A percentile compares a stretch with the other conserved stretches of the same genome.
phyloP scores from a whole-genome alignment of 1,284 basidiomycete species.

The Ceratobasidium theobromae region DNA sequence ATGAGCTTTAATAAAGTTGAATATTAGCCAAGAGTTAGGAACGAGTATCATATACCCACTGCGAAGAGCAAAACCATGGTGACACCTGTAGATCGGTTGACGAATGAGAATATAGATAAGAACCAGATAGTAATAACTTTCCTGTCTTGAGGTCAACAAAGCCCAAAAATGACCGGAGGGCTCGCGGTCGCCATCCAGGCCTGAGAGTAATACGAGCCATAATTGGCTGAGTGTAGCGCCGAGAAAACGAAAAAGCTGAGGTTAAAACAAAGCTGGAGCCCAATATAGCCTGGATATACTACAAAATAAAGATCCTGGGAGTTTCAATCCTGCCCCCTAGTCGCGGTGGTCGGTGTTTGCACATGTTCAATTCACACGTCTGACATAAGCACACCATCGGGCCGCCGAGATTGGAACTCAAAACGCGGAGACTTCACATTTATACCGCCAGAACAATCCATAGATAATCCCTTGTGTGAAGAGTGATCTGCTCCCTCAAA shows the following conservation, averaged over 20 bases:
- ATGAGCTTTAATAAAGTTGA: constrained; percentile 61
- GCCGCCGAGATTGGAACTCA: background rate
- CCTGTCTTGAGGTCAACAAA: constrained; percentile 88
- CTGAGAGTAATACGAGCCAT: constrained; percentile 32
- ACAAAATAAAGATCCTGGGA: background rate
- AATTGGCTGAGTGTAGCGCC: background rate
- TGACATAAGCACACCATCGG: constrained; percentile 13
- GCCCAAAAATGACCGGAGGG: constrained; percentile 78
- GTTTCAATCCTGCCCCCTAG: background rate
- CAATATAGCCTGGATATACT: no score
- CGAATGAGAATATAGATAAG: background rate
- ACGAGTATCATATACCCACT: constrained; percentile 49
- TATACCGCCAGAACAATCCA: background rate
- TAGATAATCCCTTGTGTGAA: no score
- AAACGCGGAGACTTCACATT: background rate
- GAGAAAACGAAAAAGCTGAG: background rate
- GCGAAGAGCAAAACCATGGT: constrained; percentile 84
- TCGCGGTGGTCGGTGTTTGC: background rate
- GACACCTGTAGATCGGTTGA: constrained; percentile 49
- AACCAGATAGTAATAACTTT: constrained; percentile 36
- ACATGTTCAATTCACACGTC: constrained; percentile 24
- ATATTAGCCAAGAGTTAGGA: constrained; percentile 20
- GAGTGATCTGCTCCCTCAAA: background rate
- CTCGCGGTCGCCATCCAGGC: constrained; percentile 64
- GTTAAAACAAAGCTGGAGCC: background rate